Evolutionary conservation across 2,329 filamentous ascomycete genomes (phyloP).

Genomic region (Arthrobotrys conoides): DNA sequence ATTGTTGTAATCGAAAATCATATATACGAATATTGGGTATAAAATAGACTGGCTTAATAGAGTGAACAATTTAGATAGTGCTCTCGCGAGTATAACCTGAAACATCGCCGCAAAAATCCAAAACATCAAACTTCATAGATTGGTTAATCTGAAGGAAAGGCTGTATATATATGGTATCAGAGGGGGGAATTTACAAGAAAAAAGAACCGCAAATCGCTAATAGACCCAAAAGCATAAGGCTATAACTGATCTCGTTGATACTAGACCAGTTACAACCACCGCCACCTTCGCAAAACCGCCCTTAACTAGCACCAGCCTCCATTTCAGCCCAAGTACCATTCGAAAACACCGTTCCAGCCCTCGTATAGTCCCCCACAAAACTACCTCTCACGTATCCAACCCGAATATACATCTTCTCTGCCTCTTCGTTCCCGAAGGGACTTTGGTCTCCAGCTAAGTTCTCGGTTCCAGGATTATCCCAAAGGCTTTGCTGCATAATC

Average conservation of each 20-base stretch:
- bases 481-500: slow-evolving; percentile 46
- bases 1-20: slow-evolving; percentile 21
- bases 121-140: not conserved
- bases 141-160: not conserved
- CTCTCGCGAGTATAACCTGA: no score
- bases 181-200: not conserved
- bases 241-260: not conserved
- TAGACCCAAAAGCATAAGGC: not conserved
- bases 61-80: not conserved
- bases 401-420: slow-evolving; percentile 58
- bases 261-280: not conserved
- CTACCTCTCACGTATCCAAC: slow-evolving; percentile 47
- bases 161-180: not conserved
- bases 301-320: slow-evolving; percentile 52
- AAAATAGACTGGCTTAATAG: slow-evolving; percentile 6
- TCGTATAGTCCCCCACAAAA: slow-evolving; percentile 50
- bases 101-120: not conserved
- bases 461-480: slow-evolving; percentile 28
- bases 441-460: slow-evolving; percentile 8
- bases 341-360: slow-evolving; percentile 47
- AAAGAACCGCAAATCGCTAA: not conserved
- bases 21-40: slow-evolving; percentile 14
- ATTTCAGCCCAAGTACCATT: slow-evolving; percentile 53
- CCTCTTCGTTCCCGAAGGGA: slow-evolving; percentile 34
- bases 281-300: not conserved